Base-by-base conservation (phyloP, 805 yeast species). In the Pichia kluyveri region DNA sequence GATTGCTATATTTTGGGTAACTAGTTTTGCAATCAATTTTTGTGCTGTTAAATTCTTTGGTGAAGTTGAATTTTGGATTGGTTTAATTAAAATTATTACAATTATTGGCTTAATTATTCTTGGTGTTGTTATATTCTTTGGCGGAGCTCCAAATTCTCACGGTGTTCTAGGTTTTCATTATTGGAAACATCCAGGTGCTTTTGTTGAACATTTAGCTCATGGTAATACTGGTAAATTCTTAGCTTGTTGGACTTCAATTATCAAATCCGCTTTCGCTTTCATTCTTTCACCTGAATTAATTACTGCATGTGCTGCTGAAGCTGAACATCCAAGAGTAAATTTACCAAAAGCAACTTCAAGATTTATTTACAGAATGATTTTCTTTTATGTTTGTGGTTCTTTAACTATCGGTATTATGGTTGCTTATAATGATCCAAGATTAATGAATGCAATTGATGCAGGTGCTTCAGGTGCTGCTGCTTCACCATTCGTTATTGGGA, bases 401-500 rank as follows among this genome's bases (percentile, higher is more conserved):
- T 68, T 80, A 47, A 68, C 77, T 49, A 70, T 82, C 54, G 82
- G 84, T 55, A 73, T 78, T 63, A 74, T 81, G 51, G 86, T 80
- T 45, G 70, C 80, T 42, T 71, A 71, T 44, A 71, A 68, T 44
- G 80, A 80, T 56, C 66, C 70, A 26, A 66, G 69, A 44, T 68
- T 82, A 50, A 62, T 75, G 52, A 54, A 51, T 42, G 76, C 75
- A 10, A 62, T 75, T 54, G 68, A 69, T 5, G 62, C 68, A 37
- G 81, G 79, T 52, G 43, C 62, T 10, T 52, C 65, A 2, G 77
- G 80, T 53, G 84, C 84, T 27, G 73, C 80, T 31, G 80, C 82
- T 17, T 79, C 83, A 32, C 85, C 86, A 3, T 81, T 79, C 54
- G 84, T 80, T 47, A 73, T 80, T 57, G 85, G 83, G 42, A 79